Percentiles rank a stretch among this genome's conserved stretches.
Evolutionary conservation across 768 basidiomycete genomes (phyloP).

Genomic region (Saitozyma podzolica): DNA sequence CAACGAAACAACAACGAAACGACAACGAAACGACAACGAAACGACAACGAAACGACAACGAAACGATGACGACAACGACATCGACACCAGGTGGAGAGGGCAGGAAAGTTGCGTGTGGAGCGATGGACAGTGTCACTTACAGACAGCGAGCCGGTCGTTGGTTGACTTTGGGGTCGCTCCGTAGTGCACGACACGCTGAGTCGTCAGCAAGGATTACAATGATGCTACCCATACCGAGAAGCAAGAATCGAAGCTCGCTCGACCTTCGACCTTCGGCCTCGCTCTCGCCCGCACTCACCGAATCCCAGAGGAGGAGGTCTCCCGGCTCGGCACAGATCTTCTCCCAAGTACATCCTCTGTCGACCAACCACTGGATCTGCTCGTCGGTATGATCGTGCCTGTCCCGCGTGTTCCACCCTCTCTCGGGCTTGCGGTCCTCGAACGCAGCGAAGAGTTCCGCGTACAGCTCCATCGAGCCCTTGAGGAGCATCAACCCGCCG

Average conservation of each 20-base stretch:
- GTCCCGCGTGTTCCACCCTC: constrained; percentile 33
- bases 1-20: no score
- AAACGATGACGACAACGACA: no score
- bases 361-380: constrained; percentile 44
- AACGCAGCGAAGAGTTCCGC: constrained; percentile 30
- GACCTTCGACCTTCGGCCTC: no score
- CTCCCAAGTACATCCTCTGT: constrained; percentile 42
- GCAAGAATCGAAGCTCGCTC: not conserved
- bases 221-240: not conserved
- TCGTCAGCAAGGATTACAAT: not conserved
- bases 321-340: constrained; percentile 47
- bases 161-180: constrained; percentile 28
- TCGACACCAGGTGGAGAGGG: no score
- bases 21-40: no score
- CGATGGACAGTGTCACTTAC: constrained; percentile 10
- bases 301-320: constrained; percentile 50
- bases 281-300: constrained; percentile 2
- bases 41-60: no score
- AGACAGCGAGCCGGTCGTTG: constrained; percentile 36
- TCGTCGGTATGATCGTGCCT: constrained; percentile 28
- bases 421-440: constrained; percentile 29
- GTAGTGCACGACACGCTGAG: constrained; percentile 33
- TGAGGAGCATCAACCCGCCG: constrained; percentile 40
- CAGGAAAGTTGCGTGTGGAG: no score
- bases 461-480: constrained; percentile 23